These are phyloP conservation scores for Yueomyces sinensis DNA, from an alignment of 805 yeast genomes.

Conservation along the genomic window DNA sequence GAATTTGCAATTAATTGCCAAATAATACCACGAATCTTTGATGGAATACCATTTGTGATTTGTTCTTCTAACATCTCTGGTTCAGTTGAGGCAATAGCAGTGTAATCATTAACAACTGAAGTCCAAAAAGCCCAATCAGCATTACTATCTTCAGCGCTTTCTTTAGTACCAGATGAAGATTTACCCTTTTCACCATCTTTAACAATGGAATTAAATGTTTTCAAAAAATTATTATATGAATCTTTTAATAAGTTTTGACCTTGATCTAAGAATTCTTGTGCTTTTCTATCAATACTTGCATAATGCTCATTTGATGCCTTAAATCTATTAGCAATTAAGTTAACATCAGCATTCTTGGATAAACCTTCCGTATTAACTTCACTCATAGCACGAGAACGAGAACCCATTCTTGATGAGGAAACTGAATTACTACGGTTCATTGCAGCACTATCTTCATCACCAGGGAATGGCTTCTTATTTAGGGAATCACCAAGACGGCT, in stretches of 20 bases:
- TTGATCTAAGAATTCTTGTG: conserved; percentile 36
- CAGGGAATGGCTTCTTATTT: not conserved
- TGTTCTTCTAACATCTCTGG: conserved; percentile 47
- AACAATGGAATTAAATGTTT: conserved; percentile 4
- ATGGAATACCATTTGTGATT: conserved; percentile 69
- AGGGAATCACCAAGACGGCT: no score
- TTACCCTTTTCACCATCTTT: conserved; percentile 9
- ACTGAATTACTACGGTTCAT: not conserved
- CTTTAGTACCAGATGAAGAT: conserved; percentile 3
- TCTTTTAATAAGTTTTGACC: conserved; percentile 34
- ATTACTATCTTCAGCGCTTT: conserved; percentile 6
- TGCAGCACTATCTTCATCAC: not conserved
- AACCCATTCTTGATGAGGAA: not conserved
- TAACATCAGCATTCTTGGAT: conserved; percentile 29
- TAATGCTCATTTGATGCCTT: conserved; percentile 42
- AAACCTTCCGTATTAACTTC: conserved; percentile 9
- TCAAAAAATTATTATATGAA: conserved; percentile 13
- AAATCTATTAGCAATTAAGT: conserved; percentile 46
- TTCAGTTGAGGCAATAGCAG: conserved; percentile 46
- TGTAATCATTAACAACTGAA: conserved; percentile 62
- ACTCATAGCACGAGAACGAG: conserved; percentile 5
- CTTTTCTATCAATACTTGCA: conserved; percentile 34
- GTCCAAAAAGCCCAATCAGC: conserved; percentile 84
- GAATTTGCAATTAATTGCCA: conserved; percentile 87
- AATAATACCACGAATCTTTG: conserved; percentile 72